Conservation (phyloP, 2,329 filamentous ascomycete genomes). For the Metarhizium sp. region DNA sequence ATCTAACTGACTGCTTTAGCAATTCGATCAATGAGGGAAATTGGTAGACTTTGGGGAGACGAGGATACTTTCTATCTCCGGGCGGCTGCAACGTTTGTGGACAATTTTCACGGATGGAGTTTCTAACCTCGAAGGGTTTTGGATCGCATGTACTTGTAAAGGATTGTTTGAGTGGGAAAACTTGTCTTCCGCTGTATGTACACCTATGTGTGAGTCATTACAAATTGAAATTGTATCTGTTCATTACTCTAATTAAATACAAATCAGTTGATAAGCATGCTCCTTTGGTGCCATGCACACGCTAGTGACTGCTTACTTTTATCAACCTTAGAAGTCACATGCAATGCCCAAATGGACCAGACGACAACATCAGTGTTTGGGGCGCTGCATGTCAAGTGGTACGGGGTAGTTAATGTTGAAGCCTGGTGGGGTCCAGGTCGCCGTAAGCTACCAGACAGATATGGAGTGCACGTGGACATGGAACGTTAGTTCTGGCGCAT, state of each 20-base stretch:
- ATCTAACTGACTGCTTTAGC: slow-evolving; percentile 28
- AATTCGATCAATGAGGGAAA: slow-evolving; percentile 65
- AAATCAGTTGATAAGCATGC: neutral
- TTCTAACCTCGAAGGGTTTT: slow-evolving; percentile 17
- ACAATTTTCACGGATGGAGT: slow-evolving; percentile 63
- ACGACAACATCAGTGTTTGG: too few species aligned
- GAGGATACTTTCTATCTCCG: slow-evolving; percentile 55
- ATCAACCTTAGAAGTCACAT: too few species aligned
- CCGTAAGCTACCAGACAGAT: too few species aligned
- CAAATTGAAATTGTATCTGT: too few species aligned
- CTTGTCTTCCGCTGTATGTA: neutral
- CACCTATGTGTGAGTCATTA: neutral
- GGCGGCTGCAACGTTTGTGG: slow-evolving; percentile 61
- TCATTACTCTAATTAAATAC: neutral
- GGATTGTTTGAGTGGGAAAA: neutral
- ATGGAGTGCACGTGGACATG: too few species aligned
- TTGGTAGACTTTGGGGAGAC: slow-evolving; percentile 66
- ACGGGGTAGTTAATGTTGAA: too few species aligned
- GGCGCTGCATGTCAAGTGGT: too few species aligned
- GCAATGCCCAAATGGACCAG: too few species aligned
- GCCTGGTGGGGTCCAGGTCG: too few species aligned
- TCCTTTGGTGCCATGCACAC: too few species aligned
- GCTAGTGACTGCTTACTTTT: too few species aligned
- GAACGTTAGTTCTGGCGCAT: too few species aligned
- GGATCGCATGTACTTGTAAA: slow-evolving; percentile 2